A percentile compares a stretch with the other conserved stretches of the same genome.
phyloP scores from a whole-genome alignment of 495 filamentous ascomycete species.

The Penicillium fimorum region DNA sequence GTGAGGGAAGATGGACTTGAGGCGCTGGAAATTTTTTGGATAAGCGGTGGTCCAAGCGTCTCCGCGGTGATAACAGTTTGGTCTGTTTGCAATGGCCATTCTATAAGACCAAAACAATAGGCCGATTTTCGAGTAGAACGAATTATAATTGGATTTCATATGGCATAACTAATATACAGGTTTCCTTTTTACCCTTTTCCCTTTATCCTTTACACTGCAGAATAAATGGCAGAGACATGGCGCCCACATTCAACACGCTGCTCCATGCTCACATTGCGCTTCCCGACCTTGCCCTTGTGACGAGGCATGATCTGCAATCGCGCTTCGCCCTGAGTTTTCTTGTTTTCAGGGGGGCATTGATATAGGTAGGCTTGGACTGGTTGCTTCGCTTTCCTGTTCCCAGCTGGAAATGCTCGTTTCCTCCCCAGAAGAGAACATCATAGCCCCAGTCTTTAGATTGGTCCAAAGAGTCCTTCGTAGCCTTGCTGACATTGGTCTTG shows the following conservation, averaged over 20 bases:
- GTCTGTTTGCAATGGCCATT: conserved; percentile 29
- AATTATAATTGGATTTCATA: conserved; percentile 13
- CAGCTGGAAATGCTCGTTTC: conserved; percentile 89
- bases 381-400: conserved; percentile 90
- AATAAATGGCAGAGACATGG: conserved; percentile 79
- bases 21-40: conserved; percentile 36
- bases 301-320: conserved; percentile 84
- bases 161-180: conserved; percentile 30
- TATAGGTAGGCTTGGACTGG: conserved; percentile 66
- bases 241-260: conserved; percentile 88
- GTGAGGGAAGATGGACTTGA: conserved; percentile 6
- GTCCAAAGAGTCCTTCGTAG: conserved; percentile 43
- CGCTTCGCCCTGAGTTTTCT: conserved; percentile 58
- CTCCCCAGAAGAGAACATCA: conserved; percentile 90
- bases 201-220: conserved; percentile 26
- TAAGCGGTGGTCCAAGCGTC: conserved; percentile 48
- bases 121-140: not conserved
- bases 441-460: conserved; percentile 70
- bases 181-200: conserved; percentile 7
- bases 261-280: conserved; percentile 69
- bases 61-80: conserved; percentile 26
- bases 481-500: conserved; percentile 56
- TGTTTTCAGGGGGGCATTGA: conserved; percentile 65
- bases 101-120: conserved; percentile 3
- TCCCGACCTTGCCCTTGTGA: conserved; percentile 63